phyloP scores from a whole-genome alignment of 352 stramenopile genomes.

The Pythium insidiosum region DNA sequence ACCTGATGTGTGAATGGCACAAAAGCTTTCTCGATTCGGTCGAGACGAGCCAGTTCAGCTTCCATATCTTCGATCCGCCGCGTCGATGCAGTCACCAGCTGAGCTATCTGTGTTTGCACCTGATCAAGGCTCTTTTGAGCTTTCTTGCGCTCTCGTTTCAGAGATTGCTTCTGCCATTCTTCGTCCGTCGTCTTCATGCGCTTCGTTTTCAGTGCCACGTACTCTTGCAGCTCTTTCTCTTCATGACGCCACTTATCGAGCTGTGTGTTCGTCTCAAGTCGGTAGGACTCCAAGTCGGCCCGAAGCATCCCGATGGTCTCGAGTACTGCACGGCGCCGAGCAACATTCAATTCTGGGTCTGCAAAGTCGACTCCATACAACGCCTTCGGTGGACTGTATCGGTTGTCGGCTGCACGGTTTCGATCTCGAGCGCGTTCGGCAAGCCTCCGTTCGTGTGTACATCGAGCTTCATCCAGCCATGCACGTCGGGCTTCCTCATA shows the following conservation, averaged over 20 bases:
- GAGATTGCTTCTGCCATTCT: slow-evolving; percentile 76
- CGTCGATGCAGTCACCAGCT: slow-evolving; percentile 35
- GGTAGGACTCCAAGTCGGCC: slow-evolving; percentile 48
- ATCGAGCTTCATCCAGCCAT: slow-evolving; percentile 32
- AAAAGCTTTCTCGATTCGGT: slow-evolving; percentile 56
- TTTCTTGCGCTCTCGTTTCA: slow-evolving; percentile 80
- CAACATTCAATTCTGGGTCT: slow-evolving; percentile 52
- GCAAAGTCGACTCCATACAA: slow-evolving; percentile 63
- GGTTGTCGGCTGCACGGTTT: slow-evolving; percentile 25
- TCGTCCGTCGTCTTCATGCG: slow-evolving; percentile 69
- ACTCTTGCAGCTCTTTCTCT: slow-evolving; percentile 60
- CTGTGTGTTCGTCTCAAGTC: slow-evolving; percentile 53
- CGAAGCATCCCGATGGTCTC: slow-evolving; percentile 33
- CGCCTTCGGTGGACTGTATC: slow-evolving; percentile 21
- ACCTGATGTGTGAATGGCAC: slow-evolving; percentile 75
- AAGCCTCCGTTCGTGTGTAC: slow-evolving; percentile 35
- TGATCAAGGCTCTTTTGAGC: slow-evolving; percentile 49
- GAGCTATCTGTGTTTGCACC: slow-evolving; percentile 39
- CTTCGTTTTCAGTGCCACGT: slow-evolving; percentile 68
- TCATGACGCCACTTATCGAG: slow-evolving; percentile 50
- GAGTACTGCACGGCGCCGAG: slow-evolving; percentile 49
- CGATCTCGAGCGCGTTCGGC: slow-evolving; percentile 14
- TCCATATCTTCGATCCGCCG: slow-evolving; percentile 54
- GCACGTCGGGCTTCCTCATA: slow-evolving; percentile 34
- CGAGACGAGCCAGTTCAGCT: slow-evolving; percentile 50